phyloP scores from a whole-genome alignment of 306 rosid species.

The Dalbergia cultrata region DNA sequence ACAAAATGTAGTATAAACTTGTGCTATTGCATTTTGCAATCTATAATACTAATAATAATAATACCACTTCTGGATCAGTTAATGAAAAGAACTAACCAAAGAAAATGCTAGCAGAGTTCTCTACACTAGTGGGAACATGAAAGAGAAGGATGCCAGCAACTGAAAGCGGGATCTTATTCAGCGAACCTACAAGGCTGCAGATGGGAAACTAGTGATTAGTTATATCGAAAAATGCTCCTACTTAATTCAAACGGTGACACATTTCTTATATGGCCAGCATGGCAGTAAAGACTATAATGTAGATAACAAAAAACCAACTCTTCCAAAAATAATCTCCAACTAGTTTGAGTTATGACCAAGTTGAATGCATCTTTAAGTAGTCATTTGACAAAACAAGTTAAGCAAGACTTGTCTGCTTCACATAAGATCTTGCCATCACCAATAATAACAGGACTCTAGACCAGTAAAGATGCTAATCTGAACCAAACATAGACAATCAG shows the following conservation, averaged over 20 bases:
- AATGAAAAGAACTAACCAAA: slow-evolving; percentile 71
- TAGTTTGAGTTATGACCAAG: slow-evolving; percentile 19
- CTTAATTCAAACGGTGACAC: not conserved
- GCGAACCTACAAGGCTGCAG: slow-evolving; percentile 95
- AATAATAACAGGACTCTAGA: not conserved
- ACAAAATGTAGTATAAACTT: slow-evolving; percentile 33
- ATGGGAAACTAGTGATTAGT: slow-evolving; percentile 48
- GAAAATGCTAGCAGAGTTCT: slow-evolving; percentile 90
- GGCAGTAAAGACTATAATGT: slow-evolving; percentile 13
- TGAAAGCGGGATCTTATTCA: slow-evolving; percentile 98
- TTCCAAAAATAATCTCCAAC: slow-evolving; percentile 18
- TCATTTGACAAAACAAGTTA: slow-evolving; percentile 15
- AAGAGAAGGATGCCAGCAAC: slow-evolving; percentile 90
- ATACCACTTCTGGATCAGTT: not conserved
- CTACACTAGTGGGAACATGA: slow-evolving; percentile 92
- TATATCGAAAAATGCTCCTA: not conserved
- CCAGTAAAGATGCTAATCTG: slow-evolving; percentile 7
- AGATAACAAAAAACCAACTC: not conserved
- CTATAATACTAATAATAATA: not conserved
- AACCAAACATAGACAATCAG: not conserved
- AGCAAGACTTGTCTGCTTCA: slow-evolving; percentile 1
- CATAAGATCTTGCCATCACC: slow-evolving; percentile 7
- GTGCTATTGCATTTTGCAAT: slow-evolving; percentile 2
- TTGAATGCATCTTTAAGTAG: slow-evolving; percentile 7
- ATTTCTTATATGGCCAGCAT: slow-evolving; percentile 30